phyloP scores from a whole-genome alignment of 495 filamentous ascomycete species.

The Penicillium macrosclerotiorum region DNA sequence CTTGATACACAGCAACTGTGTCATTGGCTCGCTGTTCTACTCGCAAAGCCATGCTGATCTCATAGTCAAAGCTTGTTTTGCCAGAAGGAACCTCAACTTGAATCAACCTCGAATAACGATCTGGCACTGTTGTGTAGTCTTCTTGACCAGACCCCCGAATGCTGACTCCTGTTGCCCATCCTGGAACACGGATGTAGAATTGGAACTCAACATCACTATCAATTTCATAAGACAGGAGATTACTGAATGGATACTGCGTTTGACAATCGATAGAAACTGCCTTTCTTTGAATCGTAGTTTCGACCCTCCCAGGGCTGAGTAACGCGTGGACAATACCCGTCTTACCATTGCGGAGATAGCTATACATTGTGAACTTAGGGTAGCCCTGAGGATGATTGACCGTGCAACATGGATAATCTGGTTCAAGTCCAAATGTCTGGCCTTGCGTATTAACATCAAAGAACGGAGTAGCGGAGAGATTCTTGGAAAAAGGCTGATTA shows the following conservation, averaged over 20 bases:
- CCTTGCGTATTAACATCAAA: slow-evolving; percentile 39
- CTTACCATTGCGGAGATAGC: slow-evolving; percentile 7
- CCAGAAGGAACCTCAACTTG: too few species aligned
- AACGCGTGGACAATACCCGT: slow-evolving; percentile 20
- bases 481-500: slow-evolving; percentile 53
- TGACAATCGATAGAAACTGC: slow-evolving; percentile 11
- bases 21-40: too few species aligned
- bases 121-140: slow-evolving; percentile 14
- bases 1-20: too few species aligned
- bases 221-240: slow-evolving; percentile 48
- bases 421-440: slow-evolving; percentile 28
- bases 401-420: slow-evolving; percentile 57
- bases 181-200: slow-evolving; percentile 50
- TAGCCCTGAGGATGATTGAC: slow-evolving; percentile 62
- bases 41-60: too few species aligned
- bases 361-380: slow-evolving; percentile 52
- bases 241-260: slow-evolving; percentile 50
- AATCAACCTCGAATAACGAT: too few species aligned
- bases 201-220: slow-evolving; percentile 34
- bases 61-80: too few species aligned
- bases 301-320: slow-evolving; percentile 15
- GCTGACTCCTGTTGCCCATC: slow-evolving; percentile 37
- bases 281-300: slow-evolving; percentile 8
- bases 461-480: slow-evolving; percentile 48
- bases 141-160: slow-evolving; percentile 8